These are phyloP conservation scores for Truncatella angustata DNA, from an alignment of 2,329 filamentous ascomycete genomes.

Conservation along the genomic window DNA sequence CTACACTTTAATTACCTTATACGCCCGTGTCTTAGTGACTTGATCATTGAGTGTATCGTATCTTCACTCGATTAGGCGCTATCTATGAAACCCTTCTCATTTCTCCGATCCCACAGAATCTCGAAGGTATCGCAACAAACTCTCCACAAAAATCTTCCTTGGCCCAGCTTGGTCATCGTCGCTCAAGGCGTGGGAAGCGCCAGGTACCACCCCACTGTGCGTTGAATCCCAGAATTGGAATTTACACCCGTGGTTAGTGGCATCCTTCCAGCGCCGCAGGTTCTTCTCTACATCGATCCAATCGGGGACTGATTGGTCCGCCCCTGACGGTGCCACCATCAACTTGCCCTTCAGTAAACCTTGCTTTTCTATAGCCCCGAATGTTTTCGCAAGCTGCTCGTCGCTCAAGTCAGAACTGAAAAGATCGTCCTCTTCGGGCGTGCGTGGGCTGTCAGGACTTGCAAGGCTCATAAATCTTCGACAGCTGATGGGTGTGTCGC, in stretches of 20 bases:
- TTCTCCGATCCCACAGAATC: no score
- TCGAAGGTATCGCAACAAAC: no score
- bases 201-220: background rate
- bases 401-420: slow-evolving; percentile 7
- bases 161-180: slow-evolving; percentile 5
- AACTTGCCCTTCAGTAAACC: background rate
- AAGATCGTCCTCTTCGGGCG: background rate
- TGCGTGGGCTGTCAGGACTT: background rate
- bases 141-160: background rate
- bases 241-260: background rate
- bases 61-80: no score
- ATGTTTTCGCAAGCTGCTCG: background rate
- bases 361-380: background rate
- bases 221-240: slow-evolving; percentile 1
- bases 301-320: background rate
- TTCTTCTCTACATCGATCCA: background rate
- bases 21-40: no score
- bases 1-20: no score
- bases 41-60: no score
- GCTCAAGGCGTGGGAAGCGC: background rate
- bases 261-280: background rate
- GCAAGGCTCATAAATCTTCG: background rate
- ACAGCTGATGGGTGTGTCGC: background rate
- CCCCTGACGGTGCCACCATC: background rate
- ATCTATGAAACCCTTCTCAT: no score